Base-by-base conservation (phyloP, 108 stramenopile species). In the Fragilaria crotonensis region DNA sequence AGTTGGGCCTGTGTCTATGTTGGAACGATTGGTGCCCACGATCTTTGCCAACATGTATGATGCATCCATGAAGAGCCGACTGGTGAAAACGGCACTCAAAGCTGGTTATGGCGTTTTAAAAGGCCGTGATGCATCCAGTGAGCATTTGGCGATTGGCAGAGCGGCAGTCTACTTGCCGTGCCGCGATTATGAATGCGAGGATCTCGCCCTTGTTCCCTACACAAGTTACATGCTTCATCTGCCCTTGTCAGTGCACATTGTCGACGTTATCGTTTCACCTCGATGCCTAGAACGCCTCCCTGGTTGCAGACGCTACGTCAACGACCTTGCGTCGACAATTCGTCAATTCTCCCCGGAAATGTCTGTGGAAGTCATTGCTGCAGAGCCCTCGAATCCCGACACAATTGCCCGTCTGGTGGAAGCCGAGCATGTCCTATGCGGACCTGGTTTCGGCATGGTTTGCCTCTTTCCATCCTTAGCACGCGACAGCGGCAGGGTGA, bases 131-230 rank as follows among this genome's bases (percentile, higher is more conserved):
- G 36, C 7, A 41, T 11, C 7, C 36, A 41, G 36, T 41, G 7
- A 41, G 7, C 36, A 7, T 14, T 11, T 41, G 11, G 36, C 36
- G 7, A 14, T 41, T 7, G 36, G 36, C 11, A 41, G 23, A 2
- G 51, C 51, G 2, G 51, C 25, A 25, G 26, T 52, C 25, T 52
- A 52, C 25, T 25, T 52, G 17, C 51, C 51, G 22, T 52, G 51
- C 25, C 18, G 18, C 18, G 51, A 52, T 52, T 17, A 26, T 25
- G 11, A 52, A 3, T 52, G 51, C 25, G 18, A 25, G 18, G 51
- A 52, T 52, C 18, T 52, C 22, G 18, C 17, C 23, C 3, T 52
- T 5, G 2, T 52, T 26, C 51, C 51, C 3, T 52, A 25, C 25
- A 21, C 21, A 18, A 25, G 21, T 3, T 52, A 26, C 26, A 26